Percentiles rank a stretch among this genome's conserved stretches.
Conservation (phyloP, 148 eudicot species). For the Mesembryanthemum crystallinum region DNA sequence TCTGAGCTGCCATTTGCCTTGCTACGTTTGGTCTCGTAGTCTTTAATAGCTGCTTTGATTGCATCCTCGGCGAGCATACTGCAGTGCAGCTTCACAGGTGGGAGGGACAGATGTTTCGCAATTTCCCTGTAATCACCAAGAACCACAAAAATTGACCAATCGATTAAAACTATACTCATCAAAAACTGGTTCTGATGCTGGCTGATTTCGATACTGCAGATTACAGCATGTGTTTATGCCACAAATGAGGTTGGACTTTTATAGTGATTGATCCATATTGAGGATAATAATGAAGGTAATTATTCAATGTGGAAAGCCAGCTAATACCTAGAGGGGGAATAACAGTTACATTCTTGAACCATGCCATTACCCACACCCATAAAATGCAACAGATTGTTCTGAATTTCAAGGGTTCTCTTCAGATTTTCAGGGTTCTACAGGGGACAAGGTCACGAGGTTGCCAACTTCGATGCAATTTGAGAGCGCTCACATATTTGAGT, state of each 20-base stretch:
- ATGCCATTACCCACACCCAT: neutral
- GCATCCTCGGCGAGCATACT: conserved; percentile 99
- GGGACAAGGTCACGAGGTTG: neutral
- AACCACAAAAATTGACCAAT: neutral
- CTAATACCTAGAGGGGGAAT: too few relatives aligned
- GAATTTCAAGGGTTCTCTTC: too few relatives aligned
- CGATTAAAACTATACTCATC: neutral
- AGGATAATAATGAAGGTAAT: too few relatives aligned
- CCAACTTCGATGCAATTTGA: neutral
- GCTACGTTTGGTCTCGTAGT: conserved; percentile 63
- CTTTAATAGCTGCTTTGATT: conserved; percentile 90
- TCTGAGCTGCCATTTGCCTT: conserved; percentile 30
- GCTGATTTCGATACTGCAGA: too few relatives aligned
- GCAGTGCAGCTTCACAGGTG: conserved; percentile 94
- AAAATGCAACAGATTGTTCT: too few relatives aligned
- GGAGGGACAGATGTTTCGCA: conserved; percentile 90
- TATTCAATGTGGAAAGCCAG: too few relatives aligned
- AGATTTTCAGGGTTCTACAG: neutral
- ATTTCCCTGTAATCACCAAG: conserved; percentile 60
- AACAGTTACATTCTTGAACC: neutral
- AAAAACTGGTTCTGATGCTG: neutral
- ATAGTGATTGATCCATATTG: too few relatives aligned
- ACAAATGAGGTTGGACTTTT: too few relatives aligned
- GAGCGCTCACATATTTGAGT: neutral
- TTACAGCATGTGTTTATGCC: too few relatives aligned